A percentile compares a stretch with the other conserved stretches of the same genome.
Evolutionary conservation across 306 rosid genomes (phyloP).

Genomic region (Rubus idaeus): DNA sequence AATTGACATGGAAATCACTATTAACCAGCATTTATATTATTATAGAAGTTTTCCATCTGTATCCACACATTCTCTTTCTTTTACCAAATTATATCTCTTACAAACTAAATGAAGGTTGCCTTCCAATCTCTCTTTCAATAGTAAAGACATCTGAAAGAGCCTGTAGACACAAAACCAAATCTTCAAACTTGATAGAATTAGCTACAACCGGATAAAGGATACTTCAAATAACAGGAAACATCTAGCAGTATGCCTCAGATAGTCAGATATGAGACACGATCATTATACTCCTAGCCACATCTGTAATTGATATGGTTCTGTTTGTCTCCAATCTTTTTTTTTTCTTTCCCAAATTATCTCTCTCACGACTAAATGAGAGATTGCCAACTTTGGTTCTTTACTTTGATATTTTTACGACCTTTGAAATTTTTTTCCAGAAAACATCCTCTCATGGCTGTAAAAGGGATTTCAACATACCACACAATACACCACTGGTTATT

Average conservation of each 20-base stretch:
- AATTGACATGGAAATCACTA: not conserved
- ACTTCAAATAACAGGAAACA: not conserved
- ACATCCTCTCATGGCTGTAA: not conserved
- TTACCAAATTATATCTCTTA: too few relatives aligned
- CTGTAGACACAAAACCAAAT: conserved; percentile 30
- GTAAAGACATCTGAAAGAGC: conserved; percentile 85
- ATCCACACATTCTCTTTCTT: too few relatives aligned
- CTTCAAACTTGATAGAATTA: not conserved
- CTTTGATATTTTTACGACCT: too few relatives aligned
- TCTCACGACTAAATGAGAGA: not conserved
- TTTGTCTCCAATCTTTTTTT: not conserved
- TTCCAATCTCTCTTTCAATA: conserved; percentile 75
- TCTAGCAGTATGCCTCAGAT: not conserved
- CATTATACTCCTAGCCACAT: not conserved
- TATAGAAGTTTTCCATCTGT: too few relatives aligned
- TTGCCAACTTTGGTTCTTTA: not conserved
- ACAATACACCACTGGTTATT: not conserved
- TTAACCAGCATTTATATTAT: too few relatives aligned
- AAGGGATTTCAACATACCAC: not conserved
- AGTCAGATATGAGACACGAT: not conserved
- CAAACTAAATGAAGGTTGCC: not conserved
- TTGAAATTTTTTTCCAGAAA: too few relatives aligned
- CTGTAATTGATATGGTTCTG: not conserved
- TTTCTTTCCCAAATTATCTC: not conserved
- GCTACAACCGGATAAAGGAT: not conserved